These are phyloP conservation scores for Neonectria faginata DNA, from an alignment of 2,329 filamentous ascomycete genomes.

Conservation along the genomic window DNA sequence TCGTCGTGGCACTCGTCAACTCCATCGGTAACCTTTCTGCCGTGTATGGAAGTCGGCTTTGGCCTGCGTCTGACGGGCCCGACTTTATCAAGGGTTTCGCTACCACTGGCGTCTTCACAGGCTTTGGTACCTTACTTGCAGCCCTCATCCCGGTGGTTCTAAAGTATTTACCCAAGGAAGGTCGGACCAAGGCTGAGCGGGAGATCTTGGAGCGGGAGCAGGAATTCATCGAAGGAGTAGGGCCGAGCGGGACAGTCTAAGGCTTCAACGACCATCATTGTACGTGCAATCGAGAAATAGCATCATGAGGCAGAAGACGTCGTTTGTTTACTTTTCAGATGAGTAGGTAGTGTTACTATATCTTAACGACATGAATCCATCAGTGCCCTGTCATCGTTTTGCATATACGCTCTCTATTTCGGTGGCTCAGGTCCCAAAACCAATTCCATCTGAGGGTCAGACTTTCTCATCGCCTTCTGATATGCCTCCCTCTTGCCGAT, in stretches of 20 bases:
- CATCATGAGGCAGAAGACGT: too few species aligned
- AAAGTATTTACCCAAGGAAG: constrained; percentile 22
- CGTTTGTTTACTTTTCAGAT: too few species aligned
- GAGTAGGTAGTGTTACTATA: too few species aligned
- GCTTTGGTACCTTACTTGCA: constrained; percentile 42
- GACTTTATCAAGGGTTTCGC: constrained; percentile 45
- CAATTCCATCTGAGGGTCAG: constrained; percentile 59
- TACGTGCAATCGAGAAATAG: too few species aligned
- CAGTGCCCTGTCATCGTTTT: too few species aligned
- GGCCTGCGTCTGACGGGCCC: constrained; percentile 44
- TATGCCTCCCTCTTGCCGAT: constrained; percentile 60
- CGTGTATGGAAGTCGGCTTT: constrained; percentile 48
- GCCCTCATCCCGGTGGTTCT: constrained; percentile 37
- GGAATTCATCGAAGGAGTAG: constrained; percentile 1
- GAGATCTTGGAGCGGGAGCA: constrained; percentile 15
- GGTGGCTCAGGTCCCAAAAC: constrained; percentile 44
- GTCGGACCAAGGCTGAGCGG: constrained; percentile 13
- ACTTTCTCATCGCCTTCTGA: constrained; percentile 59
- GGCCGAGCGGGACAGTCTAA: constrained; percentile 9
- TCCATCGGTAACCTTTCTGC: constrained; percentile 49
- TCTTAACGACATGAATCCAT: too few species aligned
- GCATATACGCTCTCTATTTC: neutral
- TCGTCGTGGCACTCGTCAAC: constrained; percentile 49
- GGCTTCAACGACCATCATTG: too few species aligned
- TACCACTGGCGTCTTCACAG: constrained; percentile 46